phyloP scores from a whole-genome alignment of 805 yeast genomes.

The Yarrowia deformans region DNA sequence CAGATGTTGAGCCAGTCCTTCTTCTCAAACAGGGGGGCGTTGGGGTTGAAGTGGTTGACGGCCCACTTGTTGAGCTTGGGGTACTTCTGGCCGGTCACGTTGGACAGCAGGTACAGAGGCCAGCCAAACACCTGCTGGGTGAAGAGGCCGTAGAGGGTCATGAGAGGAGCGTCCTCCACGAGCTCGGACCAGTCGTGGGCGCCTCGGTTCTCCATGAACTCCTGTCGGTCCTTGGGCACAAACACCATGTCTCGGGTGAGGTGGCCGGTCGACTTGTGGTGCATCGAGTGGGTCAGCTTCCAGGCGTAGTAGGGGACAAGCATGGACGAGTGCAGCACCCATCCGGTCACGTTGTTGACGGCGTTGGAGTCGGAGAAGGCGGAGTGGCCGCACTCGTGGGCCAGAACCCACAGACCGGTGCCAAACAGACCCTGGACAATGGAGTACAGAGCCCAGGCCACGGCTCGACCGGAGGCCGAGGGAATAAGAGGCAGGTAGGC shows the following conservation, averaged over 20 bases:
- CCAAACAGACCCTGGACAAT: constrained; percentile 68
- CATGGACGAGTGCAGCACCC: constrained; percentile 80
- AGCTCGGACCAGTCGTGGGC: constrained; percentile 55
- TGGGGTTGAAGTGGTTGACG: constrained; percentile 74
- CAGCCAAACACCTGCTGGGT: constrained; percentile 82
- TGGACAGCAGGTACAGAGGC: constrained; percentile 67
- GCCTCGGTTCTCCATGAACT: constrained; percentile 56
- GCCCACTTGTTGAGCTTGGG: constrained; percentile 57
- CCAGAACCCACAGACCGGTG: constrained; percentile 84
- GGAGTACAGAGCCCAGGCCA: constrained; percentile 66
- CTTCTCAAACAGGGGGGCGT: constrained; percentile 75
- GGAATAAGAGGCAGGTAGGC: constrained; percentile 62
- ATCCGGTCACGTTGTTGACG: constrained; percentile 81
- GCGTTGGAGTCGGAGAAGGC: constrained; percentile 77
- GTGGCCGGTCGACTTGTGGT: constrained; percentile 90
- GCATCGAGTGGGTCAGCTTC: constrained; percentile 84
- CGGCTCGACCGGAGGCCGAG: constrained; percentile 55
- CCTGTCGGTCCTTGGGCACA: constrained; percentile 72
- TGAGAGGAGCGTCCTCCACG: constrained; percentile 77
- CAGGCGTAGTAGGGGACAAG: constrained; percentile 88
- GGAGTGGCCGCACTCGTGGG: constrained; percentile 92
- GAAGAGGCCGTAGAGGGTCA: constrained; percentile 62
- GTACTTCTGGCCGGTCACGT: constrained; percentile 79
- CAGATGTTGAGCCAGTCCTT: constrained; percentile 75
- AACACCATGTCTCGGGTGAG: constrained; percentile 83